Conservation (phyloP, 179 eudicot species). For the Spinacia oleracea region DNA sequence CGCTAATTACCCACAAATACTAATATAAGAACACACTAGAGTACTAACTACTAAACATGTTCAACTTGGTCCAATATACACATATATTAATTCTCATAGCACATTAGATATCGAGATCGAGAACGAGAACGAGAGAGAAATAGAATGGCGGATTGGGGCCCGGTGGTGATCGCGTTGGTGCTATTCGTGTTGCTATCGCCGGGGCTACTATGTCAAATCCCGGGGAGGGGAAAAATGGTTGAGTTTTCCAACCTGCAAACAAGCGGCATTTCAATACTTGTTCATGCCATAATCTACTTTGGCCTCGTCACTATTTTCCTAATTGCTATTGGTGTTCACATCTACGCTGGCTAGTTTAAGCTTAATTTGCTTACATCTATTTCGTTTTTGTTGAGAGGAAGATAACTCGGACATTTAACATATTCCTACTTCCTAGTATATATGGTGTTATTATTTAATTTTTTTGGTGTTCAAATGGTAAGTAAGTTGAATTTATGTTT, state of each 20-base stretch:
- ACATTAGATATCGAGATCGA: too few relatives aligned
- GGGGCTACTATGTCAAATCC: slow-evolving; percentile 55
- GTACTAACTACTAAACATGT: too few relatives aligned
- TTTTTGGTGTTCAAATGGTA: not conserved
- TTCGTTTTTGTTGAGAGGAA: too few relatives aligned
- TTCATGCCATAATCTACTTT: slow-evolving; percentile 43
- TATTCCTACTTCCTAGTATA: too few relatives aligned
- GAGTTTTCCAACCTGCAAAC: slow-evolving; percentile 41
- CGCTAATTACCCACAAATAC: not conserved
- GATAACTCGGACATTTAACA: too few relatives aligned
- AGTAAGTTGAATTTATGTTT: not conserved
- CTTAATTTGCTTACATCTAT: not conserved
- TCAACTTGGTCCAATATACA: not conserved
- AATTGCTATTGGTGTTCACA: slow-evolving; percentile 57
- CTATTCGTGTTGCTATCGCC: slow-evolving; percentile 51
- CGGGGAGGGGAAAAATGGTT: slow-evolving; percentile 34
- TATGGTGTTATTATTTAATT: too few relatives aligned
- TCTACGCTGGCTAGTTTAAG: slow-evolving; percentile 35
- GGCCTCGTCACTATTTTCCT: slow-evolving; percentile 50
- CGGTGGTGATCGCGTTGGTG: slow-evolving; percentile 50
- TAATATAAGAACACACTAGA: not conserved
- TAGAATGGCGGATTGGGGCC: slow-evolving; percentile 49
- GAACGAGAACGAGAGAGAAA: not conserved
- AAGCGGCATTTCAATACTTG: slow-evolving; percentile 35
- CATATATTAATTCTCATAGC: not conserved